Percentiles rank a stretch among this genome's conserved stretches.
Evolutionary conservation across 116 monocot genomes (phyloP).

Genomic region (Dioscorea cayenensis): DNA sequence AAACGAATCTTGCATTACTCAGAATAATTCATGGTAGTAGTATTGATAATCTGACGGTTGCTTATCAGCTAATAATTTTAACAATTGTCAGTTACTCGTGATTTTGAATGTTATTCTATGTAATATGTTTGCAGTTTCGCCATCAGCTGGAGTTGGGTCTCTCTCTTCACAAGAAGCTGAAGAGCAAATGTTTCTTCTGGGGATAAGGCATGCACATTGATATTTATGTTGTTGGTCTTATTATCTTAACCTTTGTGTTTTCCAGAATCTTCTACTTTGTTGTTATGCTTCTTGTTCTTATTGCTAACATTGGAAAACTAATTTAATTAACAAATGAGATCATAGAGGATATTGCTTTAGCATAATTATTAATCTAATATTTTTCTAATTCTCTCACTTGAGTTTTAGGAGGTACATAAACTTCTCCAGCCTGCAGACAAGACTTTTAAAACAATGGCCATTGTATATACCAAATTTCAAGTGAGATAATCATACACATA

Average conservation of each 20-base stretch:
- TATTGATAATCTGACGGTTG: no score
- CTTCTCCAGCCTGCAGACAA: conserved; percentile 91
- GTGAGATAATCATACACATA: conserved; percentile 20
- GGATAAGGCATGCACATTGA: conserved; percentile 51
- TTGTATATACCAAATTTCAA: conserved; percentile 97
- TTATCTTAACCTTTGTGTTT: no score
- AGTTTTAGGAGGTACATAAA: conserved; percentile 82
- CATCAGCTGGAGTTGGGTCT: conserved; percentile 81
- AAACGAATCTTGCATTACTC: no score
- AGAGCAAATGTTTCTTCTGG: conserved; percentile 66
- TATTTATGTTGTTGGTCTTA: no score
- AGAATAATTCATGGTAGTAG: no score
- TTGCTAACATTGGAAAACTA: no score
- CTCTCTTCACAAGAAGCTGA: conserved; percentile 91
- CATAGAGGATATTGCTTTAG: no score
- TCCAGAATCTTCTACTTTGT: background rate
- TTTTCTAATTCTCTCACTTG: background rate
- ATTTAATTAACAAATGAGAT: no score
- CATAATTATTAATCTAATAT: background rate
- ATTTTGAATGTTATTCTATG: no score
- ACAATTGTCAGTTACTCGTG: no score
- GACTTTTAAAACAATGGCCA: conserved; percentile 84
- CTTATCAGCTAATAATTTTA: no score
- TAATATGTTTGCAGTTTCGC: conserved; percentile 38
- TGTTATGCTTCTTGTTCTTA: background rate